A percentile compares a stretch with the other conserved stretches of the same genome.
phyloP scores from a whole-genome alignment of 306 rosid genomes.

The Corylus heterophylla region DNA sequence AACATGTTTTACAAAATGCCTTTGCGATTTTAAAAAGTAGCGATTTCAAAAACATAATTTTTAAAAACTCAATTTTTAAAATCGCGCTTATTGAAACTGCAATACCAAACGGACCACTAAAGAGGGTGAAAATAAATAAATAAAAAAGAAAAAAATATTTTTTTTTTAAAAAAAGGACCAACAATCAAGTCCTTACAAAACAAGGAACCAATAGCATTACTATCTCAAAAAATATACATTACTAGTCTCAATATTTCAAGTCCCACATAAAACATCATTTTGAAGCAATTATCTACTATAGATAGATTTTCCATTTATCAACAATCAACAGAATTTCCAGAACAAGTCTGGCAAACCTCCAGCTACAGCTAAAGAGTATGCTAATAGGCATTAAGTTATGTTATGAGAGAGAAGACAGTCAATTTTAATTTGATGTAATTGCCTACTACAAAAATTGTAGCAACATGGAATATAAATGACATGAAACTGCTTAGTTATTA shows the following conservation, averaged over 20 bases:
- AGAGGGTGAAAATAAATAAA: neutral
- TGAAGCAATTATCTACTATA: neutral
- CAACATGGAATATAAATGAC: slow-evolving; percentile 2
- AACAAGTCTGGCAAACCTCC: neutral
- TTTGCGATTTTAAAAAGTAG: too few relatives aligned
- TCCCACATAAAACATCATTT: neutral
- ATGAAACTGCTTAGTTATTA: neutral
- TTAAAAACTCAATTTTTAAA: too few relatives aligned
- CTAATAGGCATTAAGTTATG: neutral
- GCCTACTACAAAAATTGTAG: neutral
- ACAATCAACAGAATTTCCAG: neutral
- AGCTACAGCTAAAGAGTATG: neutral
- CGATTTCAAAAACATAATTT: too few relatives aligned
- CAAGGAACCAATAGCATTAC: neutral
- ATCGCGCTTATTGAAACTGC: too few relatives aligned
- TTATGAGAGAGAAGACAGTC: neutral
- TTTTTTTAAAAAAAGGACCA: neutral
- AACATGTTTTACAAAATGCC: too few relatives aligned
- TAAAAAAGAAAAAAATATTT: too few relatives aligned
- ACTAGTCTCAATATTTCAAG: neutral
- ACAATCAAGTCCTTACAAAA: neutral
- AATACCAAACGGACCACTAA: too few relatives aligned
- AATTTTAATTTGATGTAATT: neutral
- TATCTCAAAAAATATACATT: neutral
- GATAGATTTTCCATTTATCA: neutral